These are phyloP conservation scores for Tylopilus intermedius DNA, from an alignment of 768 basidiomycete species.

Conservation along the genomic window DNA sequence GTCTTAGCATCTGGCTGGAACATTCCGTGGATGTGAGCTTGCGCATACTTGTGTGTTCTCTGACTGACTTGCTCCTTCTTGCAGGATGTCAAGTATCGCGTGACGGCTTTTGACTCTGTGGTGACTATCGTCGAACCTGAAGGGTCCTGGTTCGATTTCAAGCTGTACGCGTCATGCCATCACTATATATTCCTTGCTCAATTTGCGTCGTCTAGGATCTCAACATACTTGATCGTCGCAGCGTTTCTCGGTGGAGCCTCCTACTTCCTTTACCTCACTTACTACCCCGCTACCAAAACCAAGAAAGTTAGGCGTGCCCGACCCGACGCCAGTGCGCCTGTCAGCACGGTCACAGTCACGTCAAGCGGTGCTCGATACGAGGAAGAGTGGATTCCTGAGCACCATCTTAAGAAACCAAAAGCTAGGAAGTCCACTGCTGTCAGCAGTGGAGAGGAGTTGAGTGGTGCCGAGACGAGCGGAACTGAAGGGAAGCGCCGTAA, in stretches of 20 bases:
- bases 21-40: constrained; percentile 54
- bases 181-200: constrained; percentile 2
- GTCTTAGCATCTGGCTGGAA: constrained; percentile 73
- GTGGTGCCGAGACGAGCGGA: constrained; percentile 61
- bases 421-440: constrained; percentile 41
- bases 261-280: constrained; percentile 63
- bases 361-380: constrained; percentile 64
- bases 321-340: constrained; percentile 48
- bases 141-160: constrained; percentile 69
- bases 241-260: constrained; percentile 57
- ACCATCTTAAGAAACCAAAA: constrained; percentile 71
- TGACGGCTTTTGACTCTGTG: constrained; percentile 68
- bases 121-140: constrained; percentile 80
- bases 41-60: background rate
- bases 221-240: constrained; percentile 67
- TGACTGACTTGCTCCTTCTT: background rate
- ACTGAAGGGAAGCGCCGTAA: constrained; percentile 46
- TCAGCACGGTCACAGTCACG: constrained; percentile 56
- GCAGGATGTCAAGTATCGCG: constrained; percentile 56
- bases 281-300: constrained; percentile 56
- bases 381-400: constrained; percentile 92
- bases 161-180: constrained; percentile 53
- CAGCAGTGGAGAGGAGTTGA: constrained; percentile 62
- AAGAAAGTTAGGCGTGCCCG: constrained; percentile 46
- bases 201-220: constrained; percentile 35